A percentile compares a stretch with the other conserved stretches of the same genome.
These are phyloP conservation scores for Cyathus striatus DNA, from an alignment of 768 basidiomycete species.

Conservation along the genomic window DNA sequence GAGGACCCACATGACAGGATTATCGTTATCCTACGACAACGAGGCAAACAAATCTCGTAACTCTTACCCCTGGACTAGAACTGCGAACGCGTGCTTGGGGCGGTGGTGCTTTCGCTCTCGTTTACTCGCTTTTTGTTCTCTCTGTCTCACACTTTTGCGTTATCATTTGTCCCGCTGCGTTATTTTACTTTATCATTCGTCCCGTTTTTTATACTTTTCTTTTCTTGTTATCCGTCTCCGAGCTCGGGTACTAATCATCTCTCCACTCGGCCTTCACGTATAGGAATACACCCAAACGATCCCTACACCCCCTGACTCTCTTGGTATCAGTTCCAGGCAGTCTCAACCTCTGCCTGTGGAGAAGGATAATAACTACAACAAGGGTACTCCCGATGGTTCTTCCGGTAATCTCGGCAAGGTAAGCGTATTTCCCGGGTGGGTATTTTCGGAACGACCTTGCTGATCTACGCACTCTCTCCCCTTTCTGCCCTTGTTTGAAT, in stretches of 20 bases:
- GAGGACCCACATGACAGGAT: no score
- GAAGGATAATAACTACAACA: neutral
- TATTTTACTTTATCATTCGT: conserved; percentile 3
- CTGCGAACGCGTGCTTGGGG: no score
- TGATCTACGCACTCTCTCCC: no score
- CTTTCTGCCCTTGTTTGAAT: neutral
- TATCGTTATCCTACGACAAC: no score
- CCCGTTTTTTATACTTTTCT: conserved; percentile 5
- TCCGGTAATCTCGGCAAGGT: neutral
- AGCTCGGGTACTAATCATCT: conserved; percentile 1
- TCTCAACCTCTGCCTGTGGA: neutral
- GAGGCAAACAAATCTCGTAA: no score
- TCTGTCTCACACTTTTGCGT: neutral
- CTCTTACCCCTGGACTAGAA: no score
- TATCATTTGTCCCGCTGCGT: conserved; percentile 6
- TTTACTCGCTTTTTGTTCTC: conserved; percentile 2
- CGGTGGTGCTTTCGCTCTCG: neutral
- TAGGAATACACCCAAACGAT: conserved; percentile 5
- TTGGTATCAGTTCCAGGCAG: neutral
- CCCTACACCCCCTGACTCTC: conserved; percentile 5
- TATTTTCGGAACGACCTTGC: neutral
- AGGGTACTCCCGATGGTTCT: neutral
- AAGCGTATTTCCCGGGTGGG: neutral
- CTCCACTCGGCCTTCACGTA: neutral
- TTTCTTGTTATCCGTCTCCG: conserved; percentile 4